Base-by-base conservation (phyloP, 352 stramenopile species). In the Pythium utonaiense region DNA sequence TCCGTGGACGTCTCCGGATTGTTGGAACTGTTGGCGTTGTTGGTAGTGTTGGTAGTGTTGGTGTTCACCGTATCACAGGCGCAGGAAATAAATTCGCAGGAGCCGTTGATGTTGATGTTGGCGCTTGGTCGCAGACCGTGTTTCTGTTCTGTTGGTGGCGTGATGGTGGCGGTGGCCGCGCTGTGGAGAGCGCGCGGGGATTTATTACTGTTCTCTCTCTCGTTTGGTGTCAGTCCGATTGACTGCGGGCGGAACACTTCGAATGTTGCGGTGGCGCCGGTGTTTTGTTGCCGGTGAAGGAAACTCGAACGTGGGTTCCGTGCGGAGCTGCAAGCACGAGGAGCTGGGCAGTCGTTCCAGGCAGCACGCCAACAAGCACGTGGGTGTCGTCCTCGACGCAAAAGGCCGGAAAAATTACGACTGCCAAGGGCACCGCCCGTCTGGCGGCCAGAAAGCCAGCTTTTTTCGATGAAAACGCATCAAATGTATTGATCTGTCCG, bases 381-480 rank as follows among this genome's bases (percentile, higher is more conserved):
- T 34, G 24, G 45, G 24, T 24, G 21, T 61, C 57, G 57, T 64
- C 59, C 59, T 66, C 59, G 57, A 40, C 50, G 50, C 51, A 60
- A 66, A 60, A 66, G 59, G 50, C 51, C 42, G 59, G 59, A 66
- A 66, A n/a, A 60, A 13, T 44, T 60, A 54, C 56, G 48, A 53
- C 48, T 40, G 51, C 36, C 41, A 2, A 42, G n/a, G 38, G 5
- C n/a, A 25, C 38, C 38, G 59, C 59, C 50, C 27, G 59, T 66
- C 59, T 66, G 59, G 57, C 27, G 19, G 17, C 13, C 31, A 27
- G 41, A 61, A 67, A 67, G 60, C 53, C 60, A 62, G 60, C 52
- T 19, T 48, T 49, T 58, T 58, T 52, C 49, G 49, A 38, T 56
- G 28, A 24, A 58, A 31, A 27, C 16, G 30, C 36, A 33, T 13